Evolutionary conservation across 1,284 basidiomycete genomes (phyloP), one percentile per base, ranked within the genome.

Genomic region (Ceratobasidium sp.): DNA sequence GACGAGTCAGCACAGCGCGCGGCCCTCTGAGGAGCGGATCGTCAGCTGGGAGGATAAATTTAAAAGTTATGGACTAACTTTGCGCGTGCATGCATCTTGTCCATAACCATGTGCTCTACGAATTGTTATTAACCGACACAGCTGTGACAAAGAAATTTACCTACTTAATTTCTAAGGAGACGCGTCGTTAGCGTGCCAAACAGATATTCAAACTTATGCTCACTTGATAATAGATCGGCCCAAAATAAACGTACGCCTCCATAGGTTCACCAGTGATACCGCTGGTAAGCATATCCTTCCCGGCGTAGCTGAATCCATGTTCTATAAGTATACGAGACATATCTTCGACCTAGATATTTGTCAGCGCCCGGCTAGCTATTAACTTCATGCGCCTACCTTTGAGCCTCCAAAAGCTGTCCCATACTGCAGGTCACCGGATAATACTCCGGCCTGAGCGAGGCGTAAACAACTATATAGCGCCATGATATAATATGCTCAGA

Each of bases 11-110:
- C 80, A 99, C 99, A 84, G 99, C 98, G 9, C 99, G 94, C 4
- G 98, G 98, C 19, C 98, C 98, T 82, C 98, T 94, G 86, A 17
- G 98, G 7, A 41, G 31, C 24, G 19, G 53, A 11, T 44, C 3
- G 6, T 41, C 24, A 29, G n/a, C 11, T 19, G 14, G 44, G 31
- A 29, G 0, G 29, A 9, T 8, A 5, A 47, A 60, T 29, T 24
- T 14, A 9, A 36, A 11, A 41, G 11, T 41, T 41, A 41, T 98
- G 5, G 2, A 75, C 86, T 78, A 82, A 92, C 94, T 95, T 92
- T 62, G 97, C 96, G 77, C 98, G 92, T 78, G 98, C 98, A 80
- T 99, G 98, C 98, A 99, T 99, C 87, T 99, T 99, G 86, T 99
- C 97, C 91, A 98, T 94, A 76, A 99, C 97, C 96, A 97, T 98